phyloP scores from a whole-genome alignment of 2,329 filamentous ascomycete genomes.

The Coniochaeta hoffmannii region DNA sequence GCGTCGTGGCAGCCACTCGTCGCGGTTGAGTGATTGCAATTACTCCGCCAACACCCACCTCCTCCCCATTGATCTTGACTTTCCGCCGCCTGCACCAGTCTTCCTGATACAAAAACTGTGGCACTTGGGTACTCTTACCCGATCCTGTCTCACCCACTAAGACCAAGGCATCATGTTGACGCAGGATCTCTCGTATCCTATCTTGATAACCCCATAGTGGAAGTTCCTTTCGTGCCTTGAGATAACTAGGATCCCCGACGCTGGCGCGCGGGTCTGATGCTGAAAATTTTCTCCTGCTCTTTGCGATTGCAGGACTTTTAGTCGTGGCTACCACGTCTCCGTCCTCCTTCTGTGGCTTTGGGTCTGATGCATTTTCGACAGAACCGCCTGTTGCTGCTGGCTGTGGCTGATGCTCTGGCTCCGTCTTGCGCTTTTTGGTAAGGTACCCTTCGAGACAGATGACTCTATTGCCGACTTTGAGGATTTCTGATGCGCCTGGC shows the following conservation, averaged over 20 bases:
- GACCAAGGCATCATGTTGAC: constrained; percentile 66
- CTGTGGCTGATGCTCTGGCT: constrained; percentile 10
- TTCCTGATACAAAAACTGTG: constrained; percentile 76
- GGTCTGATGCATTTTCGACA: not conserved
- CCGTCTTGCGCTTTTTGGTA: constrained; percentile 20
- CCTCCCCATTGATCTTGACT: constrained; percentile 37
- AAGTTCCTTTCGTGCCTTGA: constrained; percentile 54
- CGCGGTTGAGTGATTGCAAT: constrained; percentile 94
- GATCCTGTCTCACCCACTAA: constrained; percentile 92
- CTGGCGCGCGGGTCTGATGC: not conserved
- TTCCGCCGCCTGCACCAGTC: constrained; percentile 65
- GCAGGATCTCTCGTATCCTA: constrained; percentile 59
- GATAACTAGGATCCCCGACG: constrained; percentile 20
- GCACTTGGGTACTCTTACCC: constrained; percentile 94
- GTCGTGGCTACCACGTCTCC: no score
- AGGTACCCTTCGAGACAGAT: constrained; percentile 45
- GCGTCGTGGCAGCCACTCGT: constrained; percentile 84
- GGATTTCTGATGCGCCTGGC: constrained; percentile 30
- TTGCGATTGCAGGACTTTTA: no score
- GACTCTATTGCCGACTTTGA: constrained; percentile 39
- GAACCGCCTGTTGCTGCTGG: not conserved
- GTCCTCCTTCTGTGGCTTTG: not conserved
- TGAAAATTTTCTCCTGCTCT: not conserved
- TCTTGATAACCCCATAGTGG: constrained; percentile 73
- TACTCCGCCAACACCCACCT: constrained; percentile 60